phyloP scores from a whole-genome alignment of 1,139 yeast species.

The Magnusiomyces magnusii region DNA sequence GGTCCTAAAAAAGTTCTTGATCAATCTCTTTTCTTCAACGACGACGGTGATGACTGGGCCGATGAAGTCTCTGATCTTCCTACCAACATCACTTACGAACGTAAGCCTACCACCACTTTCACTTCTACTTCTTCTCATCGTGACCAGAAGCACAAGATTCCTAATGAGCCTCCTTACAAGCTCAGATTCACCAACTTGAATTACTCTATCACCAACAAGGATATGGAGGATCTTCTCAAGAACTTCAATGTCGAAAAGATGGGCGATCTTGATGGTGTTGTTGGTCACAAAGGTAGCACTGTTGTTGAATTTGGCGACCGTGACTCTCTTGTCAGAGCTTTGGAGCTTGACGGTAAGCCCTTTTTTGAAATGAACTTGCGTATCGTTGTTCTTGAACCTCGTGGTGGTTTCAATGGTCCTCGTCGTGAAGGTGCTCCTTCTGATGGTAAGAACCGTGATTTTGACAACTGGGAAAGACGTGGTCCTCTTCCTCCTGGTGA shows the following conservation, averaged over 20 bases:
- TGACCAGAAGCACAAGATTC: constrained; percentile 63
- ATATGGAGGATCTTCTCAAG: constrained; percentile 44
- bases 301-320: constrained; percentile 70
- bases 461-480: constrained; percentile 29
- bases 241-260: constrained; percentile 56
- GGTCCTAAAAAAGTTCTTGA: constrained; percentile 12
- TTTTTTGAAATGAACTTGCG: constrained; percentile 71
- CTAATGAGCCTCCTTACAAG: constrained; percentile 86
- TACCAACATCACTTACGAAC: constrained; percentile 9
- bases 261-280: constrained; percentile 55
- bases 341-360: constrained; percentile 54
- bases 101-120: neutral
- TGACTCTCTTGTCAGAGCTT: constrained; percentile 60
- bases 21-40: constrained; percentile 1
- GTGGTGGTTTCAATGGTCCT: constrained; percentile 10
- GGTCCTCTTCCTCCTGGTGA: constrained; percentile 29
- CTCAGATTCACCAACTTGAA: constrained; percentile 85
- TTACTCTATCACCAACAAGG: constrained; percentile 60
- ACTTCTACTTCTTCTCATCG: constrained; percentile 5
- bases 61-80: constrained; percentile 17
- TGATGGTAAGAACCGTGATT: constrained; percentile 26
- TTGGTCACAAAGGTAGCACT: constrained; percentile 67
- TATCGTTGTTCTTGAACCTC: constrained; percentile 64
- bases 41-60: constrained; percentile 12
- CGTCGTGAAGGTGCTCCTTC: constrained; percentile 11